phyloP scores from a whole-genome alignment of 2,329 filamentous ascomycete species.

The Coniochaeta pulveracea region DNA sequence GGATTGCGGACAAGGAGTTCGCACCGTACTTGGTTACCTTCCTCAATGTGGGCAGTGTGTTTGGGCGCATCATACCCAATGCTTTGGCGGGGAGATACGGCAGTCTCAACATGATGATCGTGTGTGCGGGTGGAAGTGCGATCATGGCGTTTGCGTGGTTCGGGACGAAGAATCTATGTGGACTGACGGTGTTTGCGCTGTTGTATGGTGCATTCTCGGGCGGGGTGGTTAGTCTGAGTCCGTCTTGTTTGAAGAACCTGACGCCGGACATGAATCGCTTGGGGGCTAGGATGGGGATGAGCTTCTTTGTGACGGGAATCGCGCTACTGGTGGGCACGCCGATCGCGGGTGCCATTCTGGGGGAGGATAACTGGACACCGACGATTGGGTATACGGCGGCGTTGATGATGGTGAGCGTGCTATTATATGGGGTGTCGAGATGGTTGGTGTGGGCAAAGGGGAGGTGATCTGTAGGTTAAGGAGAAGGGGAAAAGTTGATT shows the following conservation, averaged over 20 bases:
- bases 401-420: background rate
- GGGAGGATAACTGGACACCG: constrained; percentile 2
- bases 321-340: constrained; percentile 38
- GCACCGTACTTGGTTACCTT: constrained; percentile 28
- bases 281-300: constrained; percentile 31
- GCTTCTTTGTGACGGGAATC: constrained; percentile 25
- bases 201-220: constrained; percentile 35
- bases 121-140: constrained; percentile 20
- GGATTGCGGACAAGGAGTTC: constrained; percentile 20
- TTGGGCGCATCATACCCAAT: constrained; percentile 32
- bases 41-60: constrained; percentile 32
- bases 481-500: background rate
- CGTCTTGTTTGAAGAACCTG: constrained; percentile 25
- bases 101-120: constrained; percentile 25
- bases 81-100: constrained; percentile 30
- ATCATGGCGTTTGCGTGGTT: constrained; percentile 27
- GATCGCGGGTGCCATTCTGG: constrained; percentile 36
- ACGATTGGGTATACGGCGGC: background rate
- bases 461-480: background rate
- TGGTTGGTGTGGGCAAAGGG: background rate
- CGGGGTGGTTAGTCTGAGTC: constrained; percentile 29
- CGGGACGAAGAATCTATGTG: constrained; percentile 21
- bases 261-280: constrained; percentile 23
- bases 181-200: constrained; percentile 26
- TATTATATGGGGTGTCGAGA: background rate